Base-by-base conservation (phyloP, 371 early-diverging fungal genomes). In the Mucor mucedo region DNA sequence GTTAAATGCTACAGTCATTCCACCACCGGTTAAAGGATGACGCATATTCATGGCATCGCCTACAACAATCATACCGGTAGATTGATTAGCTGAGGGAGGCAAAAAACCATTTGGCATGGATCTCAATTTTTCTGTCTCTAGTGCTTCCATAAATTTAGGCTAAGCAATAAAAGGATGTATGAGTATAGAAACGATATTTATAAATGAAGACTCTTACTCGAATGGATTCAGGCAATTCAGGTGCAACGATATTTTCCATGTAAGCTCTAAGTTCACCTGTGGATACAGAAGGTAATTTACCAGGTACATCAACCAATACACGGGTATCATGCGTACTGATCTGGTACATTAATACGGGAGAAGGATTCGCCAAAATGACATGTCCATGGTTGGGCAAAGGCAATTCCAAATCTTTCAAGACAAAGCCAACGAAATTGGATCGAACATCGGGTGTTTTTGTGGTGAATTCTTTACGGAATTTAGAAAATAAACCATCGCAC, bases 11-110 rank as follows among this genome's bases (percentile, higher is more conserved):
- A 97, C 93, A 0, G 97, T 96, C 97, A 97, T 97, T n/a, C 97
- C 97, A 62, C 89, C 71, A 33, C 97, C 96, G 1, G 96, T 96
- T 58, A 97, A 79, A 7, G 95, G 95, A 60, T 95, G 95, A 38
- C 96, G 82, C 85, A 96, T 94, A 75, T 97, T 97, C 79, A 92
- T 87, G 7, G 97, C 93, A 79, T 97, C 98, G 39, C 98, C 98
- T 38, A 95, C 66, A 11, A 95, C 66, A 35, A 95, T 81, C 21
- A 93, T 77, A 9, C 98, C 98, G 33, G 78, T 72, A 3, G 70
- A 63, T 21, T 73, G 62, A 69, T 90, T 90, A 38, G 73, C 62
- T 2, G 90, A 81, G 8, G 95, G 91, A 8, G 90, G 89, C 32
- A 95, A 84, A 72, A 87, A 95, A 35, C 89, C 85, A 81, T 93